Base-by-base conservation (phyloP, 495 filamentous ascomycete species). In the Haplographium delicatum region DNA sequence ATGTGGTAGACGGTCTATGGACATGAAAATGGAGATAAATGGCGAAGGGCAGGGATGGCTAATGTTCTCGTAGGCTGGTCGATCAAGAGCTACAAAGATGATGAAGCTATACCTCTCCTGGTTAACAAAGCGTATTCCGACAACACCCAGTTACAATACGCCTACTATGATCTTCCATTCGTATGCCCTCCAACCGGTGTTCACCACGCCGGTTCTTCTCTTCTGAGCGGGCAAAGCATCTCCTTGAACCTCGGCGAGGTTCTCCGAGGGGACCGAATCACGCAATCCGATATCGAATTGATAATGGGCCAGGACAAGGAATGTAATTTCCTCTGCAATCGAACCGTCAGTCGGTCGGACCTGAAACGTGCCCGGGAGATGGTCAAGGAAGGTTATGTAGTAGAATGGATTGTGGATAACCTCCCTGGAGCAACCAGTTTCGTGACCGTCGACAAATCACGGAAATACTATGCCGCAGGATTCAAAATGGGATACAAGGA, bases 71-170 rank as follows among this genome's bases (percentile, higher is more conserved):
- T 30, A 86, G 84, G 85, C 40, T 86, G 81, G 70, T 86, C 83
- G 6, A 81, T 93, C 58, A 87, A 84, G 55, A 88, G 81, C 61
- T 96, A 95, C 64, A 74, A 76, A 44, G 83, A 91, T 50, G 75
- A 79, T 63, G 86, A 95, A 58, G 71, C 83, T 4, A 89, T 95
- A 23, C 89, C 89, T 0, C 75, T 96, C 5, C 80, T 90, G n/a
- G 88, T 93, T 47, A 96, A 96, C 70, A 96, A 96, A 67, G 85
- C 94, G 59, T 94, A 91, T 69, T 95, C 89, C 53, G 90, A 95
- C 69, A 82, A 88, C 56, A 91, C 89, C 0, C 86, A 95, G 64
- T 71, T 96, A 7, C 89, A 95, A 67, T 96, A 89, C 79, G 90
- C 91, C 56, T 95, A 91, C 72, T 90, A 84, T 60, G 88, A 95